Evolutionary conservation across 163 green algal species (phyloP).

Genomic region (Picocystis sp.): DNA sequence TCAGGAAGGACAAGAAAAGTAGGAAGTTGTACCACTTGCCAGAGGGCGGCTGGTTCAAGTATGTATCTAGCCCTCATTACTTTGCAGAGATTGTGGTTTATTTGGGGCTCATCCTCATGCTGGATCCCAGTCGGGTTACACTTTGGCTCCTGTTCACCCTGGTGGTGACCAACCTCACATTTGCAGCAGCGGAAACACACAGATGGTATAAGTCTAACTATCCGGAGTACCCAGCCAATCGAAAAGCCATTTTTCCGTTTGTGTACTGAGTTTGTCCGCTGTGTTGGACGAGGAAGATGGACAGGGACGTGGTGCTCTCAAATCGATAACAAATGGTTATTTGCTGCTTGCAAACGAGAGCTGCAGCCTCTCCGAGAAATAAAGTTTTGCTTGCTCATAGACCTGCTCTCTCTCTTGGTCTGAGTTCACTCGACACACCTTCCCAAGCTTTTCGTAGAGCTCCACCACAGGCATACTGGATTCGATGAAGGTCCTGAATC

Average conservation of each 20-base stretch:
- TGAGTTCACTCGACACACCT: constrained; percentile 19
- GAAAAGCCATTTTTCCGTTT: constrained; percentile 46
- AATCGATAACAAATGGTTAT: too few species aligned
- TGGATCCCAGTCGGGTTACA: background rate
- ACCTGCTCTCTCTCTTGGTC: too few species aligned
- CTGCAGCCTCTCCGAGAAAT: too few species aligned
- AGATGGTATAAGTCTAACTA: constrained; percentile 53
- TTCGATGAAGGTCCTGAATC: constrained; percentile 54
- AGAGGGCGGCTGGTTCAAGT: constrained; percentile 34
- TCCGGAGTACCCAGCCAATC: constrained; percentile 36
- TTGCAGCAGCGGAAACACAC: constrained; percentile 54
- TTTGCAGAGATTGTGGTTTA: constrained; percentile 72
- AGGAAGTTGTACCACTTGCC: constrained; percentile 24
- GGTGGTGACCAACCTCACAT: constrained; percentile 56
- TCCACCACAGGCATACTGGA: constrained; percentile 37
- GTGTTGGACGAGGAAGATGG: too few species aligned
- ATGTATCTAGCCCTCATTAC: constrained; percentile 68
- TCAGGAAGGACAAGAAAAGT: constrained; percentile 1
- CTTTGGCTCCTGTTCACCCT: constrained; percentile 27
- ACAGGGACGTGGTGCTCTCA: too few species aligned
- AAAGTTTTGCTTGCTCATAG: too few species aligned
- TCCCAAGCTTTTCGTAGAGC: constrained; percentile 47
- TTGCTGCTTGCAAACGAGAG: too few species aligned
- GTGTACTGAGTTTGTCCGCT: constrained; percentile 28
- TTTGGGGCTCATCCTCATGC: constrained; percentile 28